These are phyloP conservation scores for Cryptococcus sp. DNA, from an alignment of 1,284 basidiomycete genomes.

Conservation along the genomic window DNA sequence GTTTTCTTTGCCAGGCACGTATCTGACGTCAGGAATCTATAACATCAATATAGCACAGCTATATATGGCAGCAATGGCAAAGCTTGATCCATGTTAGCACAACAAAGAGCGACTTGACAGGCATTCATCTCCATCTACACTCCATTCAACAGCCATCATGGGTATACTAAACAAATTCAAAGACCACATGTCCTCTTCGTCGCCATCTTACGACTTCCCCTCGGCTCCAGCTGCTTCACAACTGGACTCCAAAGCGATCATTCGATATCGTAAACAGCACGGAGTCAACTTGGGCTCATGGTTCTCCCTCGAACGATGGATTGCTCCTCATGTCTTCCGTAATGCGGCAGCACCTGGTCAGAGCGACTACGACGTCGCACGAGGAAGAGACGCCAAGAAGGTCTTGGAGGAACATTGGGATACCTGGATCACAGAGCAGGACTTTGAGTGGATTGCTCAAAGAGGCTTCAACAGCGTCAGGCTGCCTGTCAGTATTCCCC, in stretches of 20 bases:
- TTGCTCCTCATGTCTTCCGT: constrained; percentile 61
- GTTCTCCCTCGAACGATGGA: constrained; percentile 77
- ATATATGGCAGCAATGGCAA: no score
- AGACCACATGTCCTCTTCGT: constrained; percentile 13
- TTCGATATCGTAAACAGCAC: constrained; percentile 71
- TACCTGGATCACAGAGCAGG: constrained; percentile 67
- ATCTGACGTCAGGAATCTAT: no score
- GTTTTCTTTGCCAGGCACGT: neutral
- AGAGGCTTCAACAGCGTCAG: constrained; percentile 79
- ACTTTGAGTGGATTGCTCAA: constrained; percentile 73
- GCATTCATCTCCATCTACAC: neutral
- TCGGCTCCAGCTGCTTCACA: constrained; percentile 19
- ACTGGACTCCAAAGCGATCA: constrained; percentile 50
- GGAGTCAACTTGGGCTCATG: constrained; percentile 77
- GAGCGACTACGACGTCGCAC: constrained; percentile 75
- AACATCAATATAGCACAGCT: no score
- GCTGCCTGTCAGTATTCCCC: constrained; percentile 66
- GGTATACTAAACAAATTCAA: constrained; percentile 49
- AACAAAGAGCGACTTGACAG: neutral
- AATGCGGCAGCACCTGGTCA: constrained; percentile 61
- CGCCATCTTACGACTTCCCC: constrained; percentile 6
- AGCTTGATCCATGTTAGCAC: no score
- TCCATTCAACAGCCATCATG: constrained; percentile 27
- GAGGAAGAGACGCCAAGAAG: constrained; percentile 61
- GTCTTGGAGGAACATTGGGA: constrained; percentile 80